Base-by-base conservation (phyloP, 202 grass and related monocot genomes). In the Panicum hallii region DNA sequence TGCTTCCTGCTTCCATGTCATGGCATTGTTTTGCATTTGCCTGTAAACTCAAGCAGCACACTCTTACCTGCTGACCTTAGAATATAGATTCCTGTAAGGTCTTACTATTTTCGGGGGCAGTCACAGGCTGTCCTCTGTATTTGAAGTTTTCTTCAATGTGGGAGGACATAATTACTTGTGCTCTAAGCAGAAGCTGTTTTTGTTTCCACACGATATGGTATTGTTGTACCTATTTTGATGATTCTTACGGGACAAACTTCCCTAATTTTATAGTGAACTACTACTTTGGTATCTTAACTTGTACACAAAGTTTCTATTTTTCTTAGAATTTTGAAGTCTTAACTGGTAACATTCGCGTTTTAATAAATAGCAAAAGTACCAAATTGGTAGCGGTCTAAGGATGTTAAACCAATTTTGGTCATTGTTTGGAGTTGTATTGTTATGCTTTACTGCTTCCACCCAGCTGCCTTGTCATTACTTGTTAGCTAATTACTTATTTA, bases 1-100 rank as follows among this genome's bases (percentile, higher is more conserved):
- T 43, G 28, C 77, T 78, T 78, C 9, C 2, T 34, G 20, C 78
- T 82, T 72, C 26, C 26, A 64, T 79, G 45, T 6, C 47, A 41
- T 86, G 4, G 0, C 23, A 38, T 64, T 45, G 7, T 45, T 69
- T 82, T 41, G 38, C 78, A 56, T 38, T 28, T 88, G 28, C 42
- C 63, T 70, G 22, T 22, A 70, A 12, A 68, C 15, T 46, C 9
- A 30, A 46, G 23, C 71, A n/a, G 7, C 42, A 14, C 9, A 3
- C 5, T 82, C 10, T 75, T 41, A 7, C 45, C 36, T 62, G 32
- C 41, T 65, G 11, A 45, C 2, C 1, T 15, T 67, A 58, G 1
- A 45, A 61, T 49, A 45, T 49, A 45, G 50, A 22, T 30, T 23
- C 26, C 8, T 49, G 16, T 14, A 26, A 44, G 44, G 11, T 50